These are phyloP conservation scores for Penicillium salamii DNA, from an alignment of 495 filamentous ascomycete genomes.

Conservation along the genomic window DNA sequence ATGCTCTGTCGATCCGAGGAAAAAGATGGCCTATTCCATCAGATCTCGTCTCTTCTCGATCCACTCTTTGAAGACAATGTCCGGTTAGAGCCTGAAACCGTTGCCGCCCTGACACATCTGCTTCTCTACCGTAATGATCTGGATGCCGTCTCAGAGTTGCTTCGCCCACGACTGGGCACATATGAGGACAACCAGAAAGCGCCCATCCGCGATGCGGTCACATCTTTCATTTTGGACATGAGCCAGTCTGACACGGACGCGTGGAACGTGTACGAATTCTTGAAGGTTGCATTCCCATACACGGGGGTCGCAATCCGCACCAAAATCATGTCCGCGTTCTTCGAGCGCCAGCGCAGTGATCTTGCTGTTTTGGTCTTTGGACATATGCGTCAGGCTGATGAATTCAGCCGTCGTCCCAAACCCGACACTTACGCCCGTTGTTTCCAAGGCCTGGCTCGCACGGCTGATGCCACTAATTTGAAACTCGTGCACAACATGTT, in stretches of 20 bases:
- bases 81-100: slow-evolving; percentile 66
- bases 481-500: slow-evolving; percentile 83
- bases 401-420: slow-evolving; percentile 56
- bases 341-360: slow-evolving; percentile 68
- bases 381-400: slow-evolving; percentile 74
- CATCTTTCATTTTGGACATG: slow-evolving; percentile 61
- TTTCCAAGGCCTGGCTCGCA: slow-evolving; percentile 70
- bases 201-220: slow-evolving; percentile 59
- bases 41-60: slow-evolving; percentile 67
- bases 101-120: slow-evolving; percentile 64
- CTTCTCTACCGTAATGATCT: slow-evolving; percentile 72
- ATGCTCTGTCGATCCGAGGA: slow-evolving; percentile 59
- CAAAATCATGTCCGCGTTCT: slow-evolving; percentile 79
- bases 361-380: slow-evolving; percentile 83
- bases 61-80: slow-evolving; percentile 71
- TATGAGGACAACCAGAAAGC: slow-evolving; percentile 63
- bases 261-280: slow-evolving; percentile 81
- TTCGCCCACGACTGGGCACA: slow-evolving; percentile 61
- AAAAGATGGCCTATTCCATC: slow-evolving; percentile 55
- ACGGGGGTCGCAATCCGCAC: slow-evolving; percentile 57
- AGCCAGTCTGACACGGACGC: slow-evolving; percentile 52
- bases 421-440: slow-evolving; percentile 71
- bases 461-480: slow-evolving; percentile 61
- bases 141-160: slow-evolving; percentile 71
- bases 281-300: slow-evolving; percentile 78